Conservation (phyloP, 805 yeast genomes). For the Brettanomyces custersianus region DNA sequence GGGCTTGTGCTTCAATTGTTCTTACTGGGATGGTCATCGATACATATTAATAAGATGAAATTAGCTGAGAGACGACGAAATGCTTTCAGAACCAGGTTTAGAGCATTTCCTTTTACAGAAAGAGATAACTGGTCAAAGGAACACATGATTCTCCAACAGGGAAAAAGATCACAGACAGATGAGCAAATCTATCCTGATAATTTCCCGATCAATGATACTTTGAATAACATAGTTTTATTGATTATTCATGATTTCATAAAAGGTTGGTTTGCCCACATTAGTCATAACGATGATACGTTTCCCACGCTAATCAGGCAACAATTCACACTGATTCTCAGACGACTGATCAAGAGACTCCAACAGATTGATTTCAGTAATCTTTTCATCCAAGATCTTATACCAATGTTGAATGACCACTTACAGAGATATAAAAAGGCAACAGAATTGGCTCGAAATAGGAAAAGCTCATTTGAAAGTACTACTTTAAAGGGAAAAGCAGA, state of each 20-base stretch:
- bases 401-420: slow-evolving; percentile 60
- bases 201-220: slow-evolving; percentile 40
- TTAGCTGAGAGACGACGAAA: background rate
- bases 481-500: slow-evolving; percentile 23
- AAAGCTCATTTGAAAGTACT: slow-evolving; percentile 10
- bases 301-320: slow-evolving; percentile 35
- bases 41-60: too few species aligned
- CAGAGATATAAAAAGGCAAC: slow-evolving; percentile 37
- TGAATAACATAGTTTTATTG: slow-evolving; percentile 40
- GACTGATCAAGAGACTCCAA: slow-evolving; percentile 33
- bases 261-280: slow-evolving; percentile 46
- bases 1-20: too few species aligned
- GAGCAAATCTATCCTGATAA: slow-evolving; percentile 34
- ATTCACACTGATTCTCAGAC: slow-evolving; percentile 31
- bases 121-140: slow-evolving; percentile 24
- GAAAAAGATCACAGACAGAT: slow-evolving; percentile 7
- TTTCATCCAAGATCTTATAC: slow-evolving; percentile 49
- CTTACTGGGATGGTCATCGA: too few species aligned
- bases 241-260: slow-evolving; percentile 45
- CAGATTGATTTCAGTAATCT: slow-evolving; percentile 46
- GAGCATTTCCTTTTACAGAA: slow-evolving; percentile 18
- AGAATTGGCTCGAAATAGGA: slow-evolving; percentile 24
- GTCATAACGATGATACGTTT: slow-evolving; percentile 28
- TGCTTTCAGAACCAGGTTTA: slow-evolving; percentile 3
- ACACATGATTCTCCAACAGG: slow-evolving; percentile 7